Evolutionary conservation across 306 rosid genomes (phyloP), one percentile per base, ranked within the genome.

Genomic region (Canavalia gladiata): DNA sequence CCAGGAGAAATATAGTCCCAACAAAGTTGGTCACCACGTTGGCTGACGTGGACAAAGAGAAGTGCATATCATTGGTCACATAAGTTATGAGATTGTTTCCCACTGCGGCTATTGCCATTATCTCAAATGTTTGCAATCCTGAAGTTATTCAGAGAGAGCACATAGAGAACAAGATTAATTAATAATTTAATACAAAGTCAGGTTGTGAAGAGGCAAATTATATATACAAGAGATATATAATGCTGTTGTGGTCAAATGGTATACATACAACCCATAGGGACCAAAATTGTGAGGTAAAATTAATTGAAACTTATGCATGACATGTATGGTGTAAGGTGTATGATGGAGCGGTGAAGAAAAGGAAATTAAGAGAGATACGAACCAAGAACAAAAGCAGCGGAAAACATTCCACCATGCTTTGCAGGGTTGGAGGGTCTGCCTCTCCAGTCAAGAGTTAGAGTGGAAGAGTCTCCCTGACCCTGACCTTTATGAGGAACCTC

Each of bases 11-110:
- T 82, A 96, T 88, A 28, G 99, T 93, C 6, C 99, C 99, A 71
- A 96, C 92, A 83, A 96, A 96, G 97, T 96, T 96, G 4, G 99
- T 96, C 45, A 96, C 99, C 0, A 88, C 67, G 81, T 96, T 96
- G 34, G 98, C 99, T 0, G 99, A 89, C 74, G 90, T 74, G 3
- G 99, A 85, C 82, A 96, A 30, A 37, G 99, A 79, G 84, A 96
- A 96, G 86, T 96, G 98, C 98, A 96, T 93, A 85, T 96, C 97
- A 41, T 86, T 91, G 7, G 91, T 91, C 81, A 92, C 82, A 79
- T 96, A 96, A 29, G 99, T 96, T 84, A 96, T 96, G 54, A 96
- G 97, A 79, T 96, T 96, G 98, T 96, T 96, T 74, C 99, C 99
- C 81, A 96, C 99, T 1, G 98, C 99, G 1, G 98, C 99, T 37